Conservation (phyloP, 2,329 filamentous ascomycete genomes). For the Teratosphaeria zuluensis region DNA sequence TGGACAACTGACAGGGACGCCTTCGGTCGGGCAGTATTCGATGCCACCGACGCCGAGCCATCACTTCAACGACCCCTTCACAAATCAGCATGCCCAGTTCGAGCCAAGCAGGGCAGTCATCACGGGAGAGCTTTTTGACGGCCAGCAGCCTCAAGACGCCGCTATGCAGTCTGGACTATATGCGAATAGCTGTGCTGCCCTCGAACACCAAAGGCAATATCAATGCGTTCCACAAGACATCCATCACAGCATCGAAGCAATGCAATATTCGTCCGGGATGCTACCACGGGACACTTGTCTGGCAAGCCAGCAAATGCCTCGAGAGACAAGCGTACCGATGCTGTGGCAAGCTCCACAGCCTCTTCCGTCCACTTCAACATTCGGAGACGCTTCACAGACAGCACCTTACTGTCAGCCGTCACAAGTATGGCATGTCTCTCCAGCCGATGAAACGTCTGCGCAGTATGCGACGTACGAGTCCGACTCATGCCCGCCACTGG, state of each 20-base stretch:
- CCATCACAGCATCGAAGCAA: not conserved
- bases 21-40: constrained; percentile 13
- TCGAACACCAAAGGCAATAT: not conserved
- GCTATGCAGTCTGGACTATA: not conserved
- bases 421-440: not conserved
- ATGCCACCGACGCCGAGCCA: constrained; percentile 17
- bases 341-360: not conserved
- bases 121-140: not conserved
- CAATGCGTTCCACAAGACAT: not conserved
- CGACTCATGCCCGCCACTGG: not conserved
- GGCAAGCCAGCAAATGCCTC: not conserved
- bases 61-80: not conserved
- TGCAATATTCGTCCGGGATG: not conserved
- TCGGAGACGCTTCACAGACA: not conserved
- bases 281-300: not conserved
- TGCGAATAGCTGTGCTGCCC: not conserved
- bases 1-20: constrained; percentile 12
- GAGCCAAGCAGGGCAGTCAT: not conserved
- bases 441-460: not conserved
- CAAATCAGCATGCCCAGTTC: not conserved
- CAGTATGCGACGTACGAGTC: not conserved
- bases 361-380: not conserved
- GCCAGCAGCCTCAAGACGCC: not conserved
- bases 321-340: not conserved
- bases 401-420: not conserved